phyloP scores from a whole-genome alignment of 2,329 filamentous ascomycete genomes.

The Coleophoma cylindrospora region DNA sequence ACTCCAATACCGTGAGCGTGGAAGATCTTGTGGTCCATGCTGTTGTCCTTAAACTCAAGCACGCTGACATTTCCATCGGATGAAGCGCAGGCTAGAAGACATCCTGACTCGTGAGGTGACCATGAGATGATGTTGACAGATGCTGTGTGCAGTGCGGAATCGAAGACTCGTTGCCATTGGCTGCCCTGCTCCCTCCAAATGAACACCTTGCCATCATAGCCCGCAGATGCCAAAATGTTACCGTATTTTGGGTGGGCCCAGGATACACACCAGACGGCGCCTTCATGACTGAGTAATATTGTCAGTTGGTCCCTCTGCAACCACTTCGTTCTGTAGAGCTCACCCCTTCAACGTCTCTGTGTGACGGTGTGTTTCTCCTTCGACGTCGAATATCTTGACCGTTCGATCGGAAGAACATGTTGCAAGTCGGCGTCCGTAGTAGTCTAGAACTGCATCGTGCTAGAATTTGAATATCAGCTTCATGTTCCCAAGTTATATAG shows the following conservation, averaged over 20 bases:
- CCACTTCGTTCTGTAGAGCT: slow-evolving; percentile 14
- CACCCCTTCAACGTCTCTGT: slow-evolving; percentile 94
- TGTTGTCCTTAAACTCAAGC: slow-evolving; percentile 95
- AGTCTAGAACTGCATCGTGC: slow-evolving; percentile 98
- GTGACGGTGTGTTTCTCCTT: slow-evolving; percentile 84
- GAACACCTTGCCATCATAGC: slow-evolving; percentile 96
- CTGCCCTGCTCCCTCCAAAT: slow-evolving; percentile 88
- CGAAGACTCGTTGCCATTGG: slow-evolving; percentile 82
- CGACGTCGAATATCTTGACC: slow-evolving; percentile 98
- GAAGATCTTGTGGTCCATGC: slow-evolving; percentile 85
- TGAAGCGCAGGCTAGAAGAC: slow-evolving; percentile 88
- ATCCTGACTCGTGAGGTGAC: slow-evolving; percentile 95
- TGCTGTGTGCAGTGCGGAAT: slow-evolving; percentile 89
- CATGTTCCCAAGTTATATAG: no score
- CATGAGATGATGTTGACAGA: slow-evolving; percentile 96
- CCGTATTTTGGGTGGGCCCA: slow-evolving; percentile 99
- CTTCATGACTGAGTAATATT: slow-evolving; percentile 68
- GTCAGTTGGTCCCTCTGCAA: slow-evolving; percentile 6
- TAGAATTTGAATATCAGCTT: slow-evolving; percentile 30
- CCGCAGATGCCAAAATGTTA: slow-evolving; percentile 91
- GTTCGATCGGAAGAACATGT: slow-evolving; percentile 98
- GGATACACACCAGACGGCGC: slow-evolving; percentile 94
- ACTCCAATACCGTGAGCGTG: slow-evolving; percentile 89
- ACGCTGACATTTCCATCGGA: slow-evolving; percentile 92
- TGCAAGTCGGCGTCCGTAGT: slow-evolving; percentile 92